These are phyloP conservation scores for Anethum foeniculum DNA, from an alignment of 140 eudicot species.

Conservation along the genomic window DNA sequence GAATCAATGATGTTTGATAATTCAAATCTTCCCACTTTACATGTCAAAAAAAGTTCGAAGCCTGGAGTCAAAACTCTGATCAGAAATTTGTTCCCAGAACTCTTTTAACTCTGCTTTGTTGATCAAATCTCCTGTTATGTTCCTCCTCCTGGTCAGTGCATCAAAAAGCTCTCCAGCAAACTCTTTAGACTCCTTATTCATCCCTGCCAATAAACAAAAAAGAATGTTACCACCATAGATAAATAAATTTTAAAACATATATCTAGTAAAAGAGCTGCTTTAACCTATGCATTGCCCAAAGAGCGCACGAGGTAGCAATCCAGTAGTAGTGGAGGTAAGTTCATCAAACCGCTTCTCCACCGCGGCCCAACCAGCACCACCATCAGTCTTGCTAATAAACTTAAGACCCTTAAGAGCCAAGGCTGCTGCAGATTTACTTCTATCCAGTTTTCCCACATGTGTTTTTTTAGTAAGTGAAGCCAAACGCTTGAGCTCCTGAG, in stretches of 20 bases:
- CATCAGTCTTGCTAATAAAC: conserved; percentile 59
- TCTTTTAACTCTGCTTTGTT: conserved; percentile 56
- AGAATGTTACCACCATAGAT: background rate
- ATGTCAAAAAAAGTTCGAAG: conserved; percentile 82
- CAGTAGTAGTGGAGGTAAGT: conserved; percentile 29
- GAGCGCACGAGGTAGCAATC: conserved; percentile 38
- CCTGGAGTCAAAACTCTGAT: conserved; percentile 78
- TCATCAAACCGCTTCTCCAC: conserved; percentile 40
- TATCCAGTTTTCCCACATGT: conserved; percentile 34
- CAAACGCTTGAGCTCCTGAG: conserved; percentile 58
- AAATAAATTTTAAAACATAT: background rate
- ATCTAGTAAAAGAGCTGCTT: background rate
- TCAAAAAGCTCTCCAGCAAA: conserved; percentile 72
- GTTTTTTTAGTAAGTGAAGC: conserved; percentile 39
- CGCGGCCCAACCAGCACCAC: conserved; percentile 45
- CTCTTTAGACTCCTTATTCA: conserved; percentile 67
- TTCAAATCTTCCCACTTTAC: conserved; percentile 23
- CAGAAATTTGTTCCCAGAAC: conserved; percentile 67
- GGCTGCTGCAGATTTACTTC: conserved; percentile 59
- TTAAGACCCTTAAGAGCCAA: conserved; percentile 67
- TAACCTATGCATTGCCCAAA: conserved; percentile 57
- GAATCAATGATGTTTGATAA: background rate
- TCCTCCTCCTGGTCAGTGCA: conserved; percentile 53
- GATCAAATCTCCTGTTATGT: conserved; percentile 36
- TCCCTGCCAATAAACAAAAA: conserved; percentile 30